Base-by-base conservation (phyloP, 495 filamentous ascomycete species). In the Podospora tetraspora region DNA sequence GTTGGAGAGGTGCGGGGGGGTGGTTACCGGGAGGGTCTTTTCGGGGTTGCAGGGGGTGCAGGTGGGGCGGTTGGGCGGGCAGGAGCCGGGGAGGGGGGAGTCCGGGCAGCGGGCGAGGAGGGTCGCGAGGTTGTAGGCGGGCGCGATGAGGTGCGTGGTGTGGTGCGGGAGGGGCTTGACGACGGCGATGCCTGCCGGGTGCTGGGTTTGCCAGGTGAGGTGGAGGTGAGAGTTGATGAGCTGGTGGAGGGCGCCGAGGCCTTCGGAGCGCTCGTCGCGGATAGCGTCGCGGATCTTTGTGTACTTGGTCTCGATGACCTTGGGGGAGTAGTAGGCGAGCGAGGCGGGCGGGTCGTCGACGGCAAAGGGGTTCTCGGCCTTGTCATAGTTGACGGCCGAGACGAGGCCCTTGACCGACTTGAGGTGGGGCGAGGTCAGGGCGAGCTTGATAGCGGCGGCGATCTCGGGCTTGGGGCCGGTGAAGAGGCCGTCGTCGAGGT, bases 181-280 rank as follows among this genome's bases (percentile, higher is more conserved):
- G 56, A 98, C 86, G 12, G 88, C 84, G 64, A 98, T 89, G 13
- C 94, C 94, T 1, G 75, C 70, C 22, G 77, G 69, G 81, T 93
- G 97, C n/a, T 82, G 81, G 72, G 88, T 90, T 68, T 94, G 92
- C 83, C 93, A 97, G 60, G 88, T 92, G 61, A 83, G 87, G 74
- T 97, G 95, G 12, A 97, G 85, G 75, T 99, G 95, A 0, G 88
- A 83, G 73, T 91, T 92, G 72, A 98, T 92, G 61, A 99, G 86
- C 23, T 87, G 77, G 37, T 88, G 89, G 58, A 97, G 84, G 30
- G 81, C 77, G 64, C 79, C 76, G 56, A 92, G 82, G 11, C 90
- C 91, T 22, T 82, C 79, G 8, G 84, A 83, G 22, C 83, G 83
- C 59, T 80, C 80, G n/a, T 78, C 75, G 23, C 76, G 68, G 43